These are phyloP conservation scores for Thraustochytrium striatum DNA, from an alignment of 352 stramenopile genomes.

Conservation along the genomic window DNA sequence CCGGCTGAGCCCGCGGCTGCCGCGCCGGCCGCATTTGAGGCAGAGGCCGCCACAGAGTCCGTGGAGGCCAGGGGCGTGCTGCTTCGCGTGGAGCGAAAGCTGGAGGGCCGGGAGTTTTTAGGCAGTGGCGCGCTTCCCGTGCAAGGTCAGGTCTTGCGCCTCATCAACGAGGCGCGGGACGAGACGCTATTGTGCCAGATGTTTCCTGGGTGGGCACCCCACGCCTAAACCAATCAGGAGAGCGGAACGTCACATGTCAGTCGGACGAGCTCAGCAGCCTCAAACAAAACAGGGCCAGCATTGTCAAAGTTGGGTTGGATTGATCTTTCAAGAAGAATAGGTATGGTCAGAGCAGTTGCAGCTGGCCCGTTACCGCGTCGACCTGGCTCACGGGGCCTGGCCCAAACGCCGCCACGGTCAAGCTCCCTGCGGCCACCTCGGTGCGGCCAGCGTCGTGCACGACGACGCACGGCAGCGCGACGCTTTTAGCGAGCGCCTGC, in stretches of 20 bases:
- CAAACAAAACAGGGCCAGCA: neutral
- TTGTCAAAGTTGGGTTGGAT: too few species aligned
- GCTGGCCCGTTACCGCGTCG: conserved; percentile 19
- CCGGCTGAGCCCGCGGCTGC: neutral
- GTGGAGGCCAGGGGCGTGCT: conserved; percentile 20
- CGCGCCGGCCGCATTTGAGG: neutral
- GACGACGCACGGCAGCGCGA: neutral
- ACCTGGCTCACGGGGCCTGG: neutral
- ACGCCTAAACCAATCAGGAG: neutral
- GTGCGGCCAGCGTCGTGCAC: conserved; percentile 39
- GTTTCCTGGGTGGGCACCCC: conserved; percentile 17
- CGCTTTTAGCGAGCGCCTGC: neutral
- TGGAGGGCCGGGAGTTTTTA: conserved; percentile 1
- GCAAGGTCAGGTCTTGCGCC: neutral
- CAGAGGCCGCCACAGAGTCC: neutral
- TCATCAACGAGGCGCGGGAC: conserved; percentile 30
- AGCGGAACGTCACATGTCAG: neutral
- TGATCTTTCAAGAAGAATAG: conserved; percentile 12
- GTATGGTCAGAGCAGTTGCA: conserved; percentile 19
- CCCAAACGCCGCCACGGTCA: conserved; percentile 31
- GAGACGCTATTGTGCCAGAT: neutral
- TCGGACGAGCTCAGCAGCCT: neutral
- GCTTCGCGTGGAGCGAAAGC: neutral
- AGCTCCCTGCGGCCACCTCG: conserved; percentile 19
- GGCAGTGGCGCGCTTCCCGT: neutral